phyloP scores from a whole-genome alignment of 2,329 filamentous ascomycete species.

The Trichophyton benhamiae region DNA sequence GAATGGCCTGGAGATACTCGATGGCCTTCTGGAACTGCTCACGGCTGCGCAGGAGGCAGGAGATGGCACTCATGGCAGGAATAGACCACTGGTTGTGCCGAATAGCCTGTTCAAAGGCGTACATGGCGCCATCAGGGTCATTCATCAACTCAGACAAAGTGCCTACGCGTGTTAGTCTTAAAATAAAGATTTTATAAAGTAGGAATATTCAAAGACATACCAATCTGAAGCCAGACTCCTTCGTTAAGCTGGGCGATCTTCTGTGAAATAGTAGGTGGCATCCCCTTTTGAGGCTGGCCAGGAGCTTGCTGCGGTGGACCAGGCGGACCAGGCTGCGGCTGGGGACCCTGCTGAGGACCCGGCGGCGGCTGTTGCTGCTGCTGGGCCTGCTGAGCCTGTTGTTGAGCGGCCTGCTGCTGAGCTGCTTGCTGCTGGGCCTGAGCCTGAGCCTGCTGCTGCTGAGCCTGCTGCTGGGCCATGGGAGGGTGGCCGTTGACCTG shows the following conservation, averaged over 20 bases:
- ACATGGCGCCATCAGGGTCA: constrained; percentile 76
- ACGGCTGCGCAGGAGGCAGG: constrained; percentile 76
- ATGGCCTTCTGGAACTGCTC: constrained; percentile 91
- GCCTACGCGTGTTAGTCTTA: constrained; percentile 45
- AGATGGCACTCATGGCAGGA: constrained; percentile 86
- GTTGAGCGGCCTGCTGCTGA: constrained; percentile 34
- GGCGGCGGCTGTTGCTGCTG: constrained; percentile 26
- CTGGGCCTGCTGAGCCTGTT: constrained; percentile 32
- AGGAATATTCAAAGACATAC: constrained; percentile 43
- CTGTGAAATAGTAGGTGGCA: constrained; percentile 55
- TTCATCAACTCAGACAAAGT: constrained; percentile 77
- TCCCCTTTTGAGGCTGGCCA: constrained; percentile 28
- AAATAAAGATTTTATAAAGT: too few species aligned
- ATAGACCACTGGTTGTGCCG: constrained; percentile 80
- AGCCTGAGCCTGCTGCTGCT: constrained; percentile 29
- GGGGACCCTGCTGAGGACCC: not conserved
- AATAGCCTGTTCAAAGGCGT: constrained; percentile 81
- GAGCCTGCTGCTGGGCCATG: constrained; percentile 26
- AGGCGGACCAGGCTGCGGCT: not conserved
- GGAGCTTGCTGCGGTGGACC: not conserved
- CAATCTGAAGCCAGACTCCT: constrained; percentile 80
- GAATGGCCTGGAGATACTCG: constrained; percentile 79
- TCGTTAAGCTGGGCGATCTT: constrained; percentile 73
- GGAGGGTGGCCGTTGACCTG: constrained; percentile 40
- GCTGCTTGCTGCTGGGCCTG: constrained; percentile 24